Evolutionary conservation across 768 basidiomycete species (phyloP).

Genomic region (Cystobasidium onofrii): DNA sequence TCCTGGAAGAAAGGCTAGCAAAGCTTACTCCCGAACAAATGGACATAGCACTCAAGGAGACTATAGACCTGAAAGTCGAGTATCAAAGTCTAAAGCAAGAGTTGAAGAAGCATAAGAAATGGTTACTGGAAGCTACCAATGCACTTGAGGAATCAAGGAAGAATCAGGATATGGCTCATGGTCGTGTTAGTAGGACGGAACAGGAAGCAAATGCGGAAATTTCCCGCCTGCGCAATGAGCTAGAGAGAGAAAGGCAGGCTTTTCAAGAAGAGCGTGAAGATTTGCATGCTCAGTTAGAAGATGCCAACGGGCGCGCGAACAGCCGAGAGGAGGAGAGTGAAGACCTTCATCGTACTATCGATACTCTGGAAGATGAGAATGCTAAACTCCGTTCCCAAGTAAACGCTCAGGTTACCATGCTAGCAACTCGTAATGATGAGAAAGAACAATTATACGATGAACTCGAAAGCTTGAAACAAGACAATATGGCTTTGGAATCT

Average conservation of each 20-base stretch:
- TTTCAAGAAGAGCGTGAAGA: conserved; percentile 48
- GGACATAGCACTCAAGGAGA: conserved; percentile 68
- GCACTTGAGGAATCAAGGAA: conserved; percentile 36
- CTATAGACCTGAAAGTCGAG: conserved; percentile 54
- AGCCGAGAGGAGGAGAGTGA: conserved; percentile 34
- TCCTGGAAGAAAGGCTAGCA: conserved; percentile 83
- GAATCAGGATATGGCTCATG: conserved; percentile 26
- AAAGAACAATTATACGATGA: conserved; percentile 48
- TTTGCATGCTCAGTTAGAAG: conserved; percentile 37
- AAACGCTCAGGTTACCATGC: conserved; percentile 40
- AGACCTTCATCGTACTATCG: conserved; percentile 32
- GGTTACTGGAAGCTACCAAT: conserved; percentile 36
- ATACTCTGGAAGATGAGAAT: conserved; percentile 39
- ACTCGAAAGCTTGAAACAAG: conserved; percentile 62
- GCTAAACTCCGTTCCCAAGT: conserved; percentile 37
- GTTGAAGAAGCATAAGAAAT: conserved; percentile 42
- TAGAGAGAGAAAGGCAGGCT: conserved; percentile 56
- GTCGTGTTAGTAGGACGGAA: conserved; percentile 4
- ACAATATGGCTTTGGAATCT: conserved; percentile 41
- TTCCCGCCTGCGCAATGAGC: conserved; percentile 59
- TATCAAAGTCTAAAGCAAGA: conserved; percentile 42
- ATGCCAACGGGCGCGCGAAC: conserved; percentile 23
- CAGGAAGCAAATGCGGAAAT: conserved; percentile 52
- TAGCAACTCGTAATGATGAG: conserved; percentile 39
- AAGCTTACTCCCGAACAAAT: conserved; percentile 70